Percentiles rank a stretch among this genome's conserved stretches.
Evolutionary conservation across 2,329 filamentous ascomycete species (phyloP).

Genomic region (Fusarium algeriense): DNA sequence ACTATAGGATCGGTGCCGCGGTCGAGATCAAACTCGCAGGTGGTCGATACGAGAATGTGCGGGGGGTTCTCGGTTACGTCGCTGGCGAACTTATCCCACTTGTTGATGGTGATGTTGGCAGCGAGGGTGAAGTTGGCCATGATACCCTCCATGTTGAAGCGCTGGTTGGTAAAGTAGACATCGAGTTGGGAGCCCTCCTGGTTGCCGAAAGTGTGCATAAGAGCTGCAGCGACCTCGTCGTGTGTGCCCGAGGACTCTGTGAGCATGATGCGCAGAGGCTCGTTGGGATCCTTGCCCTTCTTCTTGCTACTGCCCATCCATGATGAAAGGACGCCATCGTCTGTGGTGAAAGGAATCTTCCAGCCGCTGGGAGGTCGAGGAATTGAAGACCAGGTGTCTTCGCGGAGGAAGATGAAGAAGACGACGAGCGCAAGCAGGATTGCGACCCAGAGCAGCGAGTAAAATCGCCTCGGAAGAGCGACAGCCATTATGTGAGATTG

Average conservation of each 20-base stretch:
- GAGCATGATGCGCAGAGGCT: slow-evolving; percentile 44
- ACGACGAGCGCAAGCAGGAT: slow-evolving; percentile 31
- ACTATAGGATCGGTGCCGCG: slow-evolving; percentile 30
- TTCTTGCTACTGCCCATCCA: slow-evolving; percentile 30
- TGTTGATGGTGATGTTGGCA: slow-evolving; percentile 33
- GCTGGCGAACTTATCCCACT: slow-evolving; percentile 32
- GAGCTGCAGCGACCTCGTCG: slow-evolving; percentile 47
- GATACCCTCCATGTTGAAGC: slow-evolving; percentile 46
- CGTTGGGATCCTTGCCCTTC: slow-evolving; percentile 21
- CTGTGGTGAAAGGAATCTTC: slow-evolving; percentile 44
- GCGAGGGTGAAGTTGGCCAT: slow-evolving; percentile 44
- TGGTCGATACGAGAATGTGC: slow-evolving; percentile 47
- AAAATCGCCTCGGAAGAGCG: slow-evolving; percentile 40
- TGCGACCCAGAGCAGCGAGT: slow-evolving; percentile 41
- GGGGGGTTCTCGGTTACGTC: slow-evolving; percentile 30
- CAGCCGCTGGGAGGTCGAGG: slow-evolving; percentile 36
- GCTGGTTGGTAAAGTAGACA: slow-evolving; percentile 43
- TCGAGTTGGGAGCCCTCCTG: slow-evolving; percentile 38
- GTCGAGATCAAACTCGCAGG: slow-evolving; percentile 47
- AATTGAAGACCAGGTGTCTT: slow-evolving; percentile 41
- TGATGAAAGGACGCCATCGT: slow-evolving; percentile 41
- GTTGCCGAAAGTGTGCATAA: slow-evolving; percentile 45
- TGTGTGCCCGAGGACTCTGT: slow-evolving; percentile 46
- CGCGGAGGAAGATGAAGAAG: slow-evolving; percentile 38
- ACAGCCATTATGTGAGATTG: slow-evolving; percentile 30